These are phyloP conservation scores for Cenococcum geophilum DNA, from an alignment of 495 filamentous ascomycete genomes.

Conservation along the genomic window DNA sequence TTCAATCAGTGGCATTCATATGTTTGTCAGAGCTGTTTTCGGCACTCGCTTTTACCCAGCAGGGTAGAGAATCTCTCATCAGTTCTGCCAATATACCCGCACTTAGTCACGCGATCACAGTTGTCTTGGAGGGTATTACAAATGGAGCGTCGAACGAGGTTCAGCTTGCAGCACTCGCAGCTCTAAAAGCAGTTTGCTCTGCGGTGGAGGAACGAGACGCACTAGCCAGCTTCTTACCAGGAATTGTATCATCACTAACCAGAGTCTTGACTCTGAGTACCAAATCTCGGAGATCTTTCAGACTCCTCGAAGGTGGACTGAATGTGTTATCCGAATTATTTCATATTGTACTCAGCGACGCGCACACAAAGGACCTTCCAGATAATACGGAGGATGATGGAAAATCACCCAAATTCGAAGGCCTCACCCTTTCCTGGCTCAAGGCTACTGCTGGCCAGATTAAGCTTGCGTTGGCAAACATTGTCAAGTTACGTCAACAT, in stretches of 20 bases:
- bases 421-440: constrained; percentile 58
- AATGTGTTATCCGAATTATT: constrained; percentile 55
- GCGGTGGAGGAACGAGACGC: constrained; percentile 63
- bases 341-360: constrained; percentile 59
- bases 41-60: constrained; percentile 29
- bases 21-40: constrained; percentile 52
- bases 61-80: constrained; percentile 42
- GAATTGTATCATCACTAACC: constrained; percentile 75
- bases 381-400: constrained; percentile 25
- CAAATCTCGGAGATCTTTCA: constrained; percentile 56
- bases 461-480: constrained; percentile 73
- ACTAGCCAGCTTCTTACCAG: constrained; percentile 77
- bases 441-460: constrained; percentile 76
- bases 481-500: constrained; percentile 72
- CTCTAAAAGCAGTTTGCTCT: constrained; percentile 56
- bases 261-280: constrained; percentile 65
- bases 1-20: constrained; percentile 44
- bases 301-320: constrained; percentile 57
- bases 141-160: constrained; percentile 55
- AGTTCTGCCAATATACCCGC: constrained; percentile 62
- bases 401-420: constrained; percentile 25
- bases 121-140: constrained; percentile 64
- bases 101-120: constrained; percentile 77
- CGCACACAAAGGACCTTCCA: constrained; percentile 42
- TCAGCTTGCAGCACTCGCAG: constrained; percentile 58